A percentile compares a stretch with the other conserved stretches of the same genome.
Evolutionary conservation across 768 basidiomycete species (phyloP).

Genomic region (Trametes elegans): DNA sequence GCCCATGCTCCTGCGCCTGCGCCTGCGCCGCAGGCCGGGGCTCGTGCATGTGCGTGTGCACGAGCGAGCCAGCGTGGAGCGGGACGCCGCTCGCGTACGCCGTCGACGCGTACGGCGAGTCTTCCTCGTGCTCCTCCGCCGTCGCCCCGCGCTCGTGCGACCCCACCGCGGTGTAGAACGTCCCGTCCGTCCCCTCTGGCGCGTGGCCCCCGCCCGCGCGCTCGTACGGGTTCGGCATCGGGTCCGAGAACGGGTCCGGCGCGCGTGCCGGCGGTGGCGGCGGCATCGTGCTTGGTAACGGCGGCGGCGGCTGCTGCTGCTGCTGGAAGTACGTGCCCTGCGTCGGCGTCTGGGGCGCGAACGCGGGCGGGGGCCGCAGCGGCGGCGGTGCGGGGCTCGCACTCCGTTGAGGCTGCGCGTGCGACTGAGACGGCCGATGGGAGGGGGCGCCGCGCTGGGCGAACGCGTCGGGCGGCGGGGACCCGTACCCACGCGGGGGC

Average conservation of each 20-base stretch:
- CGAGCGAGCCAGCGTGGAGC: too few species aligned
- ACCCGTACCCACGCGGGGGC: slow-evolving; percentile 16
- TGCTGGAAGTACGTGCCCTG: slow-evolving; percentile 8
- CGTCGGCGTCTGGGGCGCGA: slow-evolving; percentile 4
- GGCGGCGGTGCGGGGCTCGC: slow-evolving; percentile 1
- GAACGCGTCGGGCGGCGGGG: slow-evolving; percentile 17
- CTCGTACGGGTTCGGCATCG: slow-evolving; percentile 19
- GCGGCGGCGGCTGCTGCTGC: background rate
- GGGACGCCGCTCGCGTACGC: background rate
- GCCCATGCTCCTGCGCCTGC: too few species aligned
- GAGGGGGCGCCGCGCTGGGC: background rate
- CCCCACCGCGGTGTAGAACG: slow-evolving; percentile 17
- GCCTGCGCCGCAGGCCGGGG: too few species aligned
- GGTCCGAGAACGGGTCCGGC: slow-evolving; percentile 15
- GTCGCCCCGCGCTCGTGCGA: slow-evolving; percentile 3
- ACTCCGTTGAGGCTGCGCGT: background rate
- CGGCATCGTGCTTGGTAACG: background rate
- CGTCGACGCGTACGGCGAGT: slow-evolving; percentile 1
- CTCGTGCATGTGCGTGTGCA: too few species aligned
- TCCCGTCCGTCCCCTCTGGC: slow-evolving; percentile 16
- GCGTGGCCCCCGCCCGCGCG: slow-evolving; percentile 2
- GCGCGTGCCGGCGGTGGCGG: background rate
- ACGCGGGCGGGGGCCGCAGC: background rate
- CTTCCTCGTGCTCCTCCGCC: background rate
- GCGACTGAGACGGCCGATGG: slow-evolving; percentile 4